Evolutionary conservation across 78 protist genomes (phyloP).

Genomic region (Chrysochromulina parva): DNA sequence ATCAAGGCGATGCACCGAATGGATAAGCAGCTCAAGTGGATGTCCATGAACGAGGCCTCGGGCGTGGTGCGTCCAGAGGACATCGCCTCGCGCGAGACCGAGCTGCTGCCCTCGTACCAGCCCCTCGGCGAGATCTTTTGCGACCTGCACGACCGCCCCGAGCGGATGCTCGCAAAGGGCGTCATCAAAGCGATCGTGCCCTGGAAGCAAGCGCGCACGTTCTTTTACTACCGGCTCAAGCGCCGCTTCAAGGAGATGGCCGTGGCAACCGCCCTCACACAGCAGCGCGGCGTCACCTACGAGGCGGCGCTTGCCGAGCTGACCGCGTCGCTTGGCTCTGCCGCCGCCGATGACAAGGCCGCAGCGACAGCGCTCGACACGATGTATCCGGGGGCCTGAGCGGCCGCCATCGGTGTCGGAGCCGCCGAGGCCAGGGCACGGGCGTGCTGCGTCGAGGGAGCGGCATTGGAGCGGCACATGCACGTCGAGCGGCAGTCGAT

Average conservation of each 20-base stretch:
- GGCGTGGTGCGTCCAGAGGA: background rate
- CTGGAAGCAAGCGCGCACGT: constrained; percentile 79
- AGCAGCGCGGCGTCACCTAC: no score
- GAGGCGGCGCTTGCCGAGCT: no score
- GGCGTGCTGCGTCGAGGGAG: no score
- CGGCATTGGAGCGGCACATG: no score
- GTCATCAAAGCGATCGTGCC: constrained; percentile 38
- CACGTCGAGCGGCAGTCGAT: no score
- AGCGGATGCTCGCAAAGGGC: constrained; percentile 88
- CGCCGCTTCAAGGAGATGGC: constrained; percentile 68
- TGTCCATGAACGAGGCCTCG: background rate
- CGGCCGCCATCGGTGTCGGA: no score
- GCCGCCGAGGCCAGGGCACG: no score
- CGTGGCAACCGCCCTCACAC: background rate
- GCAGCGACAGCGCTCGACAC: no score
- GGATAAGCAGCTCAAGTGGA: constrained; percentile 51
- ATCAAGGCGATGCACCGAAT: constrained; percentile 75
- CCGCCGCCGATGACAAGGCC: no score
- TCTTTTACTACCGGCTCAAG: constrained; percentile 75
- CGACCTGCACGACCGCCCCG: constrained; percentile 94
- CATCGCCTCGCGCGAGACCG: background rate
- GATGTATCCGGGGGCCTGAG: no score
- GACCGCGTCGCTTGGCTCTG: no score
- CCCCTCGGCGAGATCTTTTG: constrained; percentile 86
- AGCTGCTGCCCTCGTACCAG: background rate